These are phyloP conservation scores for Echites panduratus DNA, from an alignment of 257 asterid genomes.

Conservation along the genomic window DNA sequence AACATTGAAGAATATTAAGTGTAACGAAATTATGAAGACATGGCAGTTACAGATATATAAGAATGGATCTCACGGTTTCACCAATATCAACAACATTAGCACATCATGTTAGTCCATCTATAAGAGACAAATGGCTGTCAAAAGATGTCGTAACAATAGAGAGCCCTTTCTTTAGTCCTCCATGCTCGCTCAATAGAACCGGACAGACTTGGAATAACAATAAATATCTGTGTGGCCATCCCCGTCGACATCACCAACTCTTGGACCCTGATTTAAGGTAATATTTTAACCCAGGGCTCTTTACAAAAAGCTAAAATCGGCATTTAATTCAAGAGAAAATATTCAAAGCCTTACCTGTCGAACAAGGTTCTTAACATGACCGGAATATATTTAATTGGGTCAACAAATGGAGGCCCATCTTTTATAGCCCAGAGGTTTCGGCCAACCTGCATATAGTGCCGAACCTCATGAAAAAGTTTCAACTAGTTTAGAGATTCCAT, in stretches of 20 bases:
- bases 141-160: constrained; percentile 87
- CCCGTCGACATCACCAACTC: constrained; percentile 92
- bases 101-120: constrained; percentile 95
- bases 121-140: constrained; percentile 92
- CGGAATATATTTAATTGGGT: too few relatives aligned
- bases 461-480: too few relatives aligned
- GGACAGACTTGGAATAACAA: constrained; percentile 87
- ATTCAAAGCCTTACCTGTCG: constrained; percentile 59
- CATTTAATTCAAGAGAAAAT: constrained; percentile 14
- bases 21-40: constrained; percentile 7
- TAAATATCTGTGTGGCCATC: constrained; percentile 96
- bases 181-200: constrained; percentile 90
- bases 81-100: constrained; percentile 99
- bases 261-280: constrained; percentile 57
- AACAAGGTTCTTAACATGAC: constrained; percentile 90
- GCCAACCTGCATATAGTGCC: too few relatives aligned
- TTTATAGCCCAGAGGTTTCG: too few relatives aligned
- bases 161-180: constrained; percentile 86
- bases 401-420: too few relatives aligned
- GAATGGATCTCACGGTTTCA: constrained; percentile 82
- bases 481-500: too few relatives aligned
- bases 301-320: neutral
- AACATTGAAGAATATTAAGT: neutral
- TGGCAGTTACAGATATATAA: neutral
- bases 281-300: neutral